These are phyloP conservation scores for Leptographium procerum DNA, from an alignment of 2,329 filamentous ascomycete genomes.

Conservation along the genomic window DNA sequence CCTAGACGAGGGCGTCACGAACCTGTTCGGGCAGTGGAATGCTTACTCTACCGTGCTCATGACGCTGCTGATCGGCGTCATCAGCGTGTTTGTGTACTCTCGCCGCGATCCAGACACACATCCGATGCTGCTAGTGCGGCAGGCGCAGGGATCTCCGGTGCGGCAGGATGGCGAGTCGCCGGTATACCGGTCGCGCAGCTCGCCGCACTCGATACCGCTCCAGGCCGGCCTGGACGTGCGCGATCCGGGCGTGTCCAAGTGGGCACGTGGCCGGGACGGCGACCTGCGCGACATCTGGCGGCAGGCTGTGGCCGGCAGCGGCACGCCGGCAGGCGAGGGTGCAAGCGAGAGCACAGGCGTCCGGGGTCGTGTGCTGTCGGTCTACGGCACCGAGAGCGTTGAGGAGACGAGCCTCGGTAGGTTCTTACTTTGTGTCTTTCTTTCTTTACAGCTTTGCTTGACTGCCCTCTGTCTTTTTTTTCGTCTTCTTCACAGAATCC, in stretches of 20 bases:
- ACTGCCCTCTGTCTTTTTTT: background rate
- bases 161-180: constrained; percentile 78
- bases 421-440: constrained; percentile 1
- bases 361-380: constrained; percentile 64
- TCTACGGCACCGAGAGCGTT: constrained; percentile 64
- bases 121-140: constrained; percentile 78
- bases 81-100: constrained; percentile 60
- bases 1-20: constrained; percentile 60
- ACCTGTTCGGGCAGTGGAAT: constrained; percentile 71
- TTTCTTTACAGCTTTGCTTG: background rate
- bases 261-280: constrained; percentile 72
- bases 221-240: constrained; percentile 72
- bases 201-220: constrained; percentile 74
- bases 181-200: constrained; percentile 71
- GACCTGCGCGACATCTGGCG: constrained; percentile 90
- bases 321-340: constrained; percentile 36
- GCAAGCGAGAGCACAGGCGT: background rate
- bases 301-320: constrained; percentile 49
- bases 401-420: constrained; percentile 58
- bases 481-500: background rate
- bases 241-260: constrained; percentile 67
- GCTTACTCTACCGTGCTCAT: constrained; percentile 63
- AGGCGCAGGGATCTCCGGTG: constrained; percentile 67
- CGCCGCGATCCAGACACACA: constrained; percentile 80
- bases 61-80: constrained; percentile 51